Evolutionary conservation across 345 rosid species (phyloP).

Genomic region (Gossypium ekmanianum): DNA sequence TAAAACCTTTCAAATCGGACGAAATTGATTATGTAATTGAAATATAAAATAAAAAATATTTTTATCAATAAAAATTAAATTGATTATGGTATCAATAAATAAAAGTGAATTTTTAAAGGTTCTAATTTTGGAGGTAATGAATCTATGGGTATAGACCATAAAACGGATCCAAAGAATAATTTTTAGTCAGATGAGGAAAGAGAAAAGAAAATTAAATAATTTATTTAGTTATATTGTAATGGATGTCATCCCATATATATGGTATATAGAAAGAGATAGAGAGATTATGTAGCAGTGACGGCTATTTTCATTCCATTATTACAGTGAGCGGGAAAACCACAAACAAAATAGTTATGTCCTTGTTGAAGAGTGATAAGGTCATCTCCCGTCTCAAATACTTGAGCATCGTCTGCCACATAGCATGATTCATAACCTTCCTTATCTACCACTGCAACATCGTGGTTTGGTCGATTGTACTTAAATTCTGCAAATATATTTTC

Average conservation of each 20-base stretch:
- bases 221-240: too few relatives aligned
- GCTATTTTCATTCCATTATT: neutral
- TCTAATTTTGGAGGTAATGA: too few relatives aligned
- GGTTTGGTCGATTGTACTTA: neutral
- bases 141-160: fast-evolving
- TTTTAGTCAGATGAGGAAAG: too few relatives aligned
- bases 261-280: neutral
- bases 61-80: too few relatives aligned
- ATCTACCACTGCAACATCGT: neutral
- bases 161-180: too few relatives aligned
- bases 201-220: too few relatives aligned
- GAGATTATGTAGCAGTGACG: neutral
- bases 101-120: too few relatives aligned
- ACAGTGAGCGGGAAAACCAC: neutral
- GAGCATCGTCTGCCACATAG: neutral
- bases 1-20: neutral
- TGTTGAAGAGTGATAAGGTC: neutral
- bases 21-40: too few relatives aligned
- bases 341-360: neutral
- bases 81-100: too few relatives aligned
- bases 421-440: neutral
- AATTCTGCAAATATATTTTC: neutral
- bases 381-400: neutral
- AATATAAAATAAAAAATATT: too few relatives aligned
- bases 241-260: too few relatives aligned